Conservation (phyloP, 331 rosid genomes). For the Dryas integrifolia region DNA sequence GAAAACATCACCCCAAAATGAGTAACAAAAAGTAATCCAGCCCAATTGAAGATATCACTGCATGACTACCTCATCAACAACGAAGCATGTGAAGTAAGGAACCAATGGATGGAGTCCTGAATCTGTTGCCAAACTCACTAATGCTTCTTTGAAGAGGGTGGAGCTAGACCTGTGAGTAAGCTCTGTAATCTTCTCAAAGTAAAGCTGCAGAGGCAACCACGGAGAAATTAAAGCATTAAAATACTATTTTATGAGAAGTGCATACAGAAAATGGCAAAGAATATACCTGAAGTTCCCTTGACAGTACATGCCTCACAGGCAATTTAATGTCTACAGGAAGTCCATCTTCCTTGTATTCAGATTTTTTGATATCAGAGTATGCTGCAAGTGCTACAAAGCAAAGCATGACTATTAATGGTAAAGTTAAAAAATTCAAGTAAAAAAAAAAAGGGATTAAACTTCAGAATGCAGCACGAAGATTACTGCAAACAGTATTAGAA, state of each 20-base stretch:
- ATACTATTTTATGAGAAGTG: slow-evolving; percentile 12
- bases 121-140: slow-evolving; percentile 76
- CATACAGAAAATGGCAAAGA: slow-evolving; percentile 14
- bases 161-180: slow-evolving; percentile 63
- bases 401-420: slow-evolving; percentile 17
- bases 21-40: slow-evolving; percentile 8
- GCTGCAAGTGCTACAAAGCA: slow-evolving; percentile 40
- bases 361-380: slow-evolving; percentile 55
- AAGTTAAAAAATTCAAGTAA: slow-evolving; percentile 13
- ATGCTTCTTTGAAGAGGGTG: slow-evolving; percentile 54
- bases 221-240: slow-evolving; percentile 23
- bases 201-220: slow-evolving; percentile 57
- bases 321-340: slow-evolving; percentile 62
- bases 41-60: slow-evolving; percentile 10
- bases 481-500: neutral
- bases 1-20: slow-evolving; percentile 23
- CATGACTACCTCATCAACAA: slow-evolving; percentile 74
- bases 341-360: slow-evolving; percentile 73
- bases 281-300: slow-evolving; percentile 81
- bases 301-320: slow-evolving; percentile 67
- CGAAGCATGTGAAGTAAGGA: slow-evolving; percentile 72
- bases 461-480: neutral
- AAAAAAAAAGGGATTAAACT: neutral
- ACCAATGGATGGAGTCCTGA: slow-evolving; percentile 86
- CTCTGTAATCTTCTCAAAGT: slow-evolving; percentile 67